phyloP scores from a whole-genome alignment of 176 grass and related monocot species.

The Oryza longistaminata region DNA sequence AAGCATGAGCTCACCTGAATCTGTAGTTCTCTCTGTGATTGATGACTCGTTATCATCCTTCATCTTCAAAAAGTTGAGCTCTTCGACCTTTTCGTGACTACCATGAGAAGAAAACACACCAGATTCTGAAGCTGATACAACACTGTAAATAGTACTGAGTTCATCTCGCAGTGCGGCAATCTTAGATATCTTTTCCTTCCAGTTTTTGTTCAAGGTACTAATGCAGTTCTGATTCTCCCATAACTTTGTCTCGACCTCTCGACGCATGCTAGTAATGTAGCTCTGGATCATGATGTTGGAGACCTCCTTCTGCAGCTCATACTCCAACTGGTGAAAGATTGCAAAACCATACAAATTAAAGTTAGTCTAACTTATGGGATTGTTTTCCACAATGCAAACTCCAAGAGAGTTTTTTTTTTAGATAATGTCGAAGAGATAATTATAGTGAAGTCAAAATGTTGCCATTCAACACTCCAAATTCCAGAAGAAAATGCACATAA shows the following conservation, averaged over 20 bases:
- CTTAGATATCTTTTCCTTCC: constrained; percentile 38
- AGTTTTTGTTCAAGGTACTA: constrained; percentile 33
- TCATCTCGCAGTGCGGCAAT: constrained; percentile 51
- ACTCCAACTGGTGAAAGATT: constrained; percentile 44
- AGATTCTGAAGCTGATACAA: constrained; percentile 34
- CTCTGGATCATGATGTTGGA: constrained; percentile 46
- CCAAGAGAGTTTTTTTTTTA: background rate
- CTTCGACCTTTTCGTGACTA: constrained; percentile 43
- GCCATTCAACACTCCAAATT: background rate
- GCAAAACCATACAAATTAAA: background rate
- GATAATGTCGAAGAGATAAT: background rate
- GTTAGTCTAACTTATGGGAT: background rate
- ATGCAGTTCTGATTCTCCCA: constrained; percentile 49
- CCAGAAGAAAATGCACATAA: background rate
- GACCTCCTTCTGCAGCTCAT: constrained; percentile 63
- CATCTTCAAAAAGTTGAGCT: constrained; percentile 32
- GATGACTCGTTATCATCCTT: constrained; percentile 46
- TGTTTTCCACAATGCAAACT: background rate
- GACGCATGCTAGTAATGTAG: constrained; percentile 39
- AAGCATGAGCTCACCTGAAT: constrained; percentile 31
- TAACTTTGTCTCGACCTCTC: constrained; percentile 62
- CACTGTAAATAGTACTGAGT: constrained; percentile 33
- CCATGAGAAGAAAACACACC: constrained; percentile 15
- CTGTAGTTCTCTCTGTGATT: constrained; percentile 11
- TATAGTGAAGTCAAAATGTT: background rate